Conservation (phyloP, 2,329 filamentous ascomycete genomes). For the Pseudopyrenochaeta lycopersici region DNA sequence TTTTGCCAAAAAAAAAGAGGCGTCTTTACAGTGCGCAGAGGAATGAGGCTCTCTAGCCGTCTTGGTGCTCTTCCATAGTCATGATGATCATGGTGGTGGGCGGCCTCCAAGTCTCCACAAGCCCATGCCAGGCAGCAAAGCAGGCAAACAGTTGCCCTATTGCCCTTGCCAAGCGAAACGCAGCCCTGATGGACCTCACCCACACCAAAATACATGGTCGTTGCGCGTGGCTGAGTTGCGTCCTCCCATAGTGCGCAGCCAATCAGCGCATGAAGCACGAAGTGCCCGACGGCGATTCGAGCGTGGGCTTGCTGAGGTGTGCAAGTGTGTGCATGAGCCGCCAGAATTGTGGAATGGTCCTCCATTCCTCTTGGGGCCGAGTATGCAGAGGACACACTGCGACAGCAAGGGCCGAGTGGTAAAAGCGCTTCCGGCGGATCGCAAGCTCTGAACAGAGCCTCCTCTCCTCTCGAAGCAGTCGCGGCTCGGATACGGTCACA, state of each 20-base stretch:
- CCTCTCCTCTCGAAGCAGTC: too few species aligned
- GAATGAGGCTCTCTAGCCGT: conserved; percentile 33
- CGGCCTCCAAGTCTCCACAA: conserved; percentile 21
- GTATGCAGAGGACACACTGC: background rate
- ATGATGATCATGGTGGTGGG: conserved; percentile 12
- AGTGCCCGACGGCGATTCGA: conserved; percentile 4
- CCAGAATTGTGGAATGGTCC: background rate
- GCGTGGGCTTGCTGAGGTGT: conserved; percentile 9
- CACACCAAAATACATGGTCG: background rate
- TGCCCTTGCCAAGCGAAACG: conserved; percentile 22
- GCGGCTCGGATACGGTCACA: too few species aligned
- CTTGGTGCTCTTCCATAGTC: conserved; percentile 7
- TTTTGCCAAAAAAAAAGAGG: background rate
- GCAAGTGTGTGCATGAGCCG: too few species aligned
- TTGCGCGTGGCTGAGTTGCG: conserved; percentile 24
- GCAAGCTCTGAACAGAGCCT: background rate
- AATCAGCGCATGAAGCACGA: conserved; percentile 5
- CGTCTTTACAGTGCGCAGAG: background rate
- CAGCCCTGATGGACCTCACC: conserved; percentile 8
- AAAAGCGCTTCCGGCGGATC: background rate
- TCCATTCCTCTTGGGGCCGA: background rate
- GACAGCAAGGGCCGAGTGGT: background rate
- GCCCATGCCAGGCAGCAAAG: too few species aligned
- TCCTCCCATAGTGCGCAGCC: conserved; percentile 11
- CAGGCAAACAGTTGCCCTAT: background rate